Percentiles rank a stretch among this genome's conserved stretches.
These are phyloP conservation scores for Hygrophila difformis DNA, from an alignment of 257 asterid genomes.

Conservation along the genomic window DNA sequence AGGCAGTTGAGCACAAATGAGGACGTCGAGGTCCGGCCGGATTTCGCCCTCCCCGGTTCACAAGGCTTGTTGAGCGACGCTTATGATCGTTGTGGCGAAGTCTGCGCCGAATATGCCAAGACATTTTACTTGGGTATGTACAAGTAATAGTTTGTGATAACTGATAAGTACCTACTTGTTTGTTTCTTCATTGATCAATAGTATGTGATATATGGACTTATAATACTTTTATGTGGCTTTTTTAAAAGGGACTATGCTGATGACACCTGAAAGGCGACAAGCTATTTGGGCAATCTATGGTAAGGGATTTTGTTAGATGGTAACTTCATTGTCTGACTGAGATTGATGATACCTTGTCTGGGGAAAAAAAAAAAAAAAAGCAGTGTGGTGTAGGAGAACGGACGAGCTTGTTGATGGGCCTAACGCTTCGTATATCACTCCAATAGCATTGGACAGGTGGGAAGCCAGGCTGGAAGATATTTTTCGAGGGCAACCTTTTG, in stretches of 20 bases:
- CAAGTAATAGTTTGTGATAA: slow-evolving; percentile 23
- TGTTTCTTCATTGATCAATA: too few species aligned
- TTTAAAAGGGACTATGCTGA: slow-evolving; percentile 72
- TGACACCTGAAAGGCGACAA: slow-evolving; percentile 89
- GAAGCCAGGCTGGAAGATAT: slow-evolving; percentile 83
- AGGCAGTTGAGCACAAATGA: slow-evolving; percentile 36
- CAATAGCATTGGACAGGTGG: slow-evolving; percentile 86
- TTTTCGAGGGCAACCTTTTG: slow-evolving; percentile 78
- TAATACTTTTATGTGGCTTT: slow-evolving; percentile 8
- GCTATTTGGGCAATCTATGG: slow-evolving; percentile 99
- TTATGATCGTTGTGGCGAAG: slow-evolving; percentile 89
- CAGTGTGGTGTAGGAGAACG: slow-evolving; percentile 99
- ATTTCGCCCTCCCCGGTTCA: slow-evolving; percentile 54
- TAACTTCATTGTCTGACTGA: too few species aligned
- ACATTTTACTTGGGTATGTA: slow-evolving; percentile 40
- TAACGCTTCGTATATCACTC: slow-evolving; percentile 89
- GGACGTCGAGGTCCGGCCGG: slow-evolving; percentile 60
- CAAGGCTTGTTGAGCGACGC: slow-evolving; percentile 71
- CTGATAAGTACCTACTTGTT: too few species aligned
- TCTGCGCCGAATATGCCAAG: slow-evolving; percentile 98
- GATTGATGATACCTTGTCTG: too few species aligned
- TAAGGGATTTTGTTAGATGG: slow-evolving; percentile 15
- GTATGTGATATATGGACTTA: too few species aligned
- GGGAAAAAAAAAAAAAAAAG: background rate
- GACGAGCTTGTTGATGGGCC: slow-evolving; percentile 99